These are phyloP conservation scores for Neofusicoccum laricinum DNA, from an alignment of 2,329 filamentous ascomycete species.

Conservation along the genomic window DNA sequence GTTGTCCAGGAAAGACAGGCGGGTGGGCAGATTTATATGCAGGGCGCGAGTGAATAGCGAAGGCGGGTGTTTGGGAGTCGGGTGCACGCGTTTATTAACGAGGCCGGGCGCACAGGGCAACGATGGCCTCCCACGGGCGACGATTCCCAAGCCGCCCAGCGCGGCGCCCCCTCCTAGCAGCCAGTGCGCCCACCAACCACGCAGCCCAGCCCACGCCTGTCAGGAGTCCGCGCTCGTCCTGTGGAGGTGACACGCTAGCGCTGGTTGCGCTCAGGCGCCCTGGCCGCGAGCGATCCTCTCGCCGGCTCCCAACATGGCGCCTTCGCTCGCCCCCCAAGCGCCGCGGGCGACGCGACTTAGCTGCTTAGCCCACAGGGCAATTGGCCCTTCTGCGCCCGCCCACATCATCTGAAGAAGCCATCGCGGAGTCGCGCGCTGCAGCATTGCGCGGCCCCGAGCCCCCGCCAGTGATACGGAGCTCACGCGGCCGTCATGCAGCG, in stretches of 20 bases:
- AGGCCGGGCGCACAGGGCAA: background rate
- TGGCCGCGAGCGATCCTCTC: background rate
- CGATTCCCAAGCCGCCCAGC: background rate
- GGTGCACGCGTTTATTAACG: background rate
- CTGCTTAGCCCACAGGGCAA: background rate
- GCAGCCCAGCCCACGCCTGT: background rate
- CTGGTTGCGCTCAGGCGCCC: background rate
- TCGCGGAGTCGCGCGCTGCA: background rate
- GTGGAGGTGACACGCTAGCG: background rate
- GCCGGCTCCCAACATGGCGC: constrained; percentile 3
- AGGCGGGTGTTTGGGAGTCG: constrained; percentile 10
- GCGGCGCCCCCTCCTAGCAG: background rate
- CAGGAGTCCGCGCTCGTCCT: background rate
- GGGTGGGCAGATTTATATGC: background rate
- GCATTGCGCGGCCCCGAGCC: constrained; percentile 6
- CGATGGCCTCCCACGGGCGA: background rate
- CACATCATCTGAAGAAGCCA: background rate
- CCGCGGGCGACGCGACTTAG: background rate
- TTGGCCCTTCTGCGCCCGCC: background rate
- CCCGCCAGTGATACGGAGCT: background rate
- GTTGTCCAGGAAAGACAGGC: background rate
- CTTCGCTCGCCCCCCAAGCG: background rate
- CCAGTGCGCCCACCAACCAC: background rate
- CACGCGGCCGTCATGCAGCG: constrained; percentile 3
- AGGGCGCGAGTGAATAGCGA: background rate